These are phyloP conservation scores for Sphenostylis stenocarpa DNA, from an alignment of 306 rosid species.

Conservation along the genomic window DNA sequence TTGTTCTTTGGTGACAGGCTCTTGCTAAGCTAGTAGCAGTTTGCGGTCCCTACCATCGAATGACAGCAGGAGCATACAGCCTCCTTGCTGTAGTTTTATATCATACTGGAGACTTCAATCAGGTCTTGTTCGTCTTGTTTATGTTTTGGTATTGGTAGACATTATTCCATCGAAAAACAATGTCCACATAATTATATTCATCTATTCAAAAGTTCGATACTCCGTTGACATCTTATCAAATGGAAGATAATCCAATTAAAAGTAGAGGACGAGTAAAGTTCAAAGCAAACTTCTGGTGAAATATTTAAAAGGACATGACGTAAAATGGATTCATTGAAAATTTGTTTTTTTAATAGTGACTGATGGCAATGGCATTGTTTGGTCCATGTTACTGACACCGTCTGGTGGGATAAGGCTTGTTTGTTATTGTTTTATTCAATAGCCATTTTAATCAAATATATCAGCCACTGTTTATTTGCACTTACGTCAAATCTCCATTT, in stretches of 20 bases:
- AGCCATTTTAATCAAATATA: neutral
- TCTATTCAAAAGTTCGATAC: neutral
- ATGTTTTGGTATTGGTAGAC: slow-evolving; percentile 38
- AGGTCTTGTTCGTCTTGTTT: slow-evolving; percentile 51
- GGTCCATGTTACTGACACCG: neutral
- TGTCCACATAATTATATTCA: neutral
- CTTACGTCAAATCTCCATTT: neutral
- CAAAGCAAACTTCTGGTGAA: neutral
- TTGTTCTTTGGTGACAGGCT: slow-evolving; percentile 62
- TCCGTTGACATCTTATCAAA: neutral
- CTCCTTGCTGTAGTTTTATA: slow-evolving; percentile 98
- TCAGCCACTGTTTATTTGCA: neutral
- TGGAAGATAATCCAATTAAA: neutral
- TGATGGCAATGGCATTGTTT: neutral
- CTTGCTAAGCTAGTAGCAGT: slow-evolving; percentile 95
- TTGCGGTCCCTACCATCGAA: slow-evolving; percentile 98
- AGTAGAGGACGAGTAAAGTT: neutral
- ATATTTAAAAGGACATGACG: neutral
- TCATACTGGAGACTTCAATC: slow-evolving; percentile 99
- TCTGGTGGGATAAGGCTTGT: neutral
- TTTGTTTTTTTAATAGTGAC: neutral
- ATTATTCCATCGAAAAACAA: slow-evolving; percentile 12
- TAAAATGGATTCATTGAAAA: neutral
- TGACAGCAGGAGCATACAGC: slow-evolving; percentile 99
- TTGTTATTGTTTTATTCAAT: neutral